These are phyloP conservation scores for Komagataella populi DNA, from an alignment of 805 yeast species.

Conservation along the genomic window DNA sequence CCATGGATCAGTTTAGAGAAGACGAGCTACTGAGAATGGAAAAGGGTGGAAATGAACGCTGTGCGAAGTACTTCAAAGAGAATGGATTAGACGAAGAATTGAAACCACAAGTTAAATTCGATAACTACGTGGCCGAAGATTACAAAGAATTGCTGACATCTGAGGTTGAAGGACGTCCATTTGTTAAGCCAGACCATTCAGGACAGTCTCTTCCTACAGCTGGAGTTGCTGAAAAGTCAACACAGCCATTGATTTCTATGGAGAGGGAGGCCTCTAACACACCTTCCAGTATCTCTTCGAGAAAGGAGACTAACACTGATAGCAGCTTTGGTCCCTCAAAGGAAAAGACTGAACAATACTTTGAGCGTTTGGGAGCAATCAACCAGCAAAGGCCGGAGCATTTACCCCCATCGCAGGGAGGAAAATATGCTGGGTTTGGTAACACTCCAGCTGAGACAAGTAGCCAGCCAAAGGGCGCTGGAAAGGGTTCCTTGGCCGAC, in stretches of 20 bases:
- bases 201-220: slow-evolving; percentile 25
- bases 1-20: slow-evolving; percentile 97
- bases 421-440: slow-evolving; percentile 86
- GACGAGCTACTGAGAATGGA: slow-evolving; percentile 90
- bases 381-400: slow-evolving; percentile 65
- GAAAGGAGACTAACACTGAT: slow-evolving; percentile 5
- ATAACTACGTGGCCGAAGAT: slow-evolving; percentile 88
- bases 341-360: slow-evolving; percentile 66
- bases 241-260: slow-evolving; percentile 1
- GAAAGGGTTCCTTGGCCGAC: slow-evolving; percentile 26
- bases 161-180: slow-evolving; percentile 58
- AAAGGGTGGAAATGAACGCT: slow-evolving; percentile 78
- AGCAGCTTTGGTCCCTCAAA: slow-evolving; percentile 13
- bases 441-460: slow-evolving; percentile 43
- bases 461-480: slow-evolving; percentile 6
- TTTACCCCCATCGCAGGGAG: slow-evolving; percentile 89
- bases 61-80: slow-evolving; percentile 49
- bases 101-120: slow-evolving; percentile 66
- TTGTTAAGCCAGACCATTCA: slow-evolving; percentile 49
- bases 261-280: slow-evolving; percentile 1
- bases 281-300: slow-evolving; percentile 3
- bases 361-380: slow-evolving; percentile 62
- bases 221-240: neutral
- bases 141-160: slow-evolving; percentile 75
- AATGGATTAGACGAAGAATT: slow-evolving; percentile 58